Base-by-base conservation (phyloP, 257 asterid genomes). In the Prunella vulgaris region DNA sequence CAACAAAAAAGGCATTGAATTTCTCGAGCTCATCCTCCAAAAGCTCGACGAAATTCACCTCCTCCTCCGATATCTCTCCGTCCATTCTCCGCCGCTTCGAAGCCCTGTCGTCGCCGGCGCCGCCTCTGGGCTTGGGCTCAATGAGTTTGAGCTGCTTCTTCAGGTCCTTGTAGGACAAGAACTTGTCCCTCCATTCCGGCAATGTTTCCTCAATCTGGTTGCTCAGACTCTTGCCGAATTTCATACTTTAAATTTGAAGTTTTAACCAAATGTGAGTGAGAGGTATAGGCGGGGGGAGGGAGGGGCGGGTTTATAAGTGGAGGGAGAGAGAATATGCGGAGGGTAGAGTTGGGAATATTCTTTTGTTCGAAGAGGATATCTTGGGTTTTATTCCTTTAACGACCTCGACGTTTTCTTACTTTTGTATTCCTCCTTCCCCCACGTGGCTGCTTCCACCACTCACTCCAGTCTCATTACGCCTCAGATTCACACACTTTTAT, bases 151-250 rank as follows among this genome's bases (percentile, higher is more conserved):
- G 87, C 61, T 80, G 82, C 73, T 90, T 88, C 85, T 93, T 93
- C 72, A 93, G 85, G 72, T 93, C 98, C 85, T 93, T 93, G 78
- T 93, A 93, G 2, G 95, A 84, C 68, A 93, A 46, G 63, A 93
- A 93, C 82, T 93, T 93, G 84, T 90, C 98, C 56, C 95, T 77
- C 98, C 98, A 93, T 73, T 90, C 97, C 10, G 98, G 98, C 61
- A 93, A 76, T 56, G 96, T 93, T 76, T 88, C 92, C 79, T 93
- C 98, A 38, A 90, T 93, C 85, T 93, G 98, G 57, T 82, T 84
- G 76, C 90, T 93, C 78, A 93, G 61, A 57, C 95, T 90, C 83
- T 93, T 93, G 2, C 98, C 98, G 40, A 93, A 93, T 75, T 93
- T 93, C 98, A 93, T 93, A 9, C 1, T 46, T 0, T 9, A 14